Evolutionary conservation across 371 early-diverging fungal species (phyloP).

Genomic region (Mucor mucedo): DNA sequence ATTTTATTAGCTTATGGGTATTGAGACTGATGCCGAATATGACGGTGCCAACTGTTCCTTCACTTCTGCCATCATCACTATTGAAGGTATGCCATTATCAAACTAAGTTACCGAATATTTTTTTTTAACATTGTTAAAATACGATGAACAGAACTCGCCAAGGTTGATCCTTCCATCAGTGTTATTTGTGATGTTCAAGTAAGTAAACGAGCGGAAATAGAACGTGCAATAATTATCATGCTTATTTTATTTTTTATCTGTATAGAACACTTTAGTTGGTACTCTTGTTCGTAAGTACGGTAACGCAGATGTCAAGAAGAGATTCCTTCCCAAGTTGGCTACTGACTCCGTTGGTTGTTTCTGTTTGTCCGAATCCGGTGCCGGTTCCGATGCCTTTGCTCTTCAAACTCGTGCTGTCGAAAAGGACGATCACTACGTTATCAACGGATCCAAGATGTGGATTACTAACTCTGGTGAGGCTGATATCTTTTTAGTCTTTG

Average conservation of each 20-base stretch:
- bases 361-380: conserved; percentile 92
- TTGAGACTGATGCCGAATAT: conserved; percentile 86
- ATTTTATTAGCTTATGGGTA: conserved; percentile 85
- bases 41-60: conserved; percentile 91
- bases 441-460: conserved; percentile 95
- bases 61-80: conserved; percentile 88
- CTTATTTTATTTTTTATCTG: neutral
- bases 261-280: conserved; percentile 92
- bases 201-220: conserved; percentile 12
- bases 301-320: conserved; percentile 74
- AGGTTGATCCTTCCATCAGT: conserved; percentile 93
- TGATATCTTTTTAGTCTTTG: conserved; percentile 96
- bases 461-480: conserved; percentile 91
- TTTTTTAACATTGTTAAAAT: conserved; percentile 9
- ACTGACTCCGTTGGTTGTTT: conserved; percentile 91
- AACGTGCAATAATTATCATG: neutral
- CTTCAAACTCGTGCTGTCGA: conserved; percentile 91
- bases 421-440: conserved; percentile 88
- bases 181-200: conserved; percentile 96
- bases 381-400: conserved; percentile 97
- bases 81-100: conserved; percentile 68
- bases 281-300: conserved; percentile 93
- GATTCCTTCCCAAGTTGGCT: conserved; percentile 85
- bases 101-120: neutral
- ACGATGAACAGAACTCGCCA: conserved; percentile 77